Evolutionary conservation across 345 rosid species (phyloP), one percentile per base, ranked within the genome.

Genomic region (Corchorus capsularis): DNA sequence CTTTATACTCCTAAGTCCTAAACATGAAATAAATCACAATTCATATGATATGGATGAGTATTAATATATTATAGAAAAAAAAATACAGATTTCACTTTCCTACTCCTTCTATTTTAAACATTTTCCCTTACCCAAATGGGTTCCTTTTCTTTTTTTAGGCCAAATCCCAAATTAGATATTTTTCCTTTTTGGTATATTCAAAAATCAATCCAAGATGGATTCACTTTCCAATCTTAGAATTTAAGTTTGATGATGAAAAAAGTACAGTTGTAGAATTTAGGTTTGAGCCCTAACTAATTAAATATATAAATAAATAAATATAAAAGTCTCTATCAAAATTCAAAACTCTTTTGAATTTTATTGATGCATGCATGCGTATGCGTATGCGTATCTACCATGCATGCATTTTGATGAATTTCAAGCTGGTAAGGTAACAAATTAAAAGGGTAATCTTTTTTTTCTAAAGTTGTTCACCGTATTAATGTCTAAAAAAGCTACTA

Each of bases 121-220:
- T 1, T 4, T 43, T 43, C n/a, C n/a, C n/a, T n/a, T n/a, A n/a
- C n/a, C n/a, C n/a, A n/a, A n/a, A n/a, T n/a, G n/a, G n/a, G n/a
- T n/a, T n/a, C n/a, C n/a, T n/a, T n/a, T n/a, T n/a, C n/a, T n/a
- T n/a, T n/a, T n/a, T n/a, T n/a, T n/a, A n/a, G n/a, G n/a, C n/a
- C 8, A 4, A 52, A 52, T 14, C 19, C 27, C 19, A 52, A 16
- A 52, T 15, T 3, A 14, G 5, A 14, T 7, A 14, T 0, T 16
- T 52, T 52, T 15, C 7, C 1, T 52, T 14, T 52, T 52, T 17
- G 15, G 19, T n/a, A 52, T 52, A 27, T 27, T 19, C 19, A 67
- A 37, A 67, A 67, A 67, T 22, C 46, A 19, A 66, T 53, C 54
- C 71, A 66, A 12, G 34, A n/a, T n/a, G n/a, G n/a, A 46, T n/a